Conservation (phyloP, 1,284 basidiomycete genomes). For the Fomitiporia mediterranea region DNA sequence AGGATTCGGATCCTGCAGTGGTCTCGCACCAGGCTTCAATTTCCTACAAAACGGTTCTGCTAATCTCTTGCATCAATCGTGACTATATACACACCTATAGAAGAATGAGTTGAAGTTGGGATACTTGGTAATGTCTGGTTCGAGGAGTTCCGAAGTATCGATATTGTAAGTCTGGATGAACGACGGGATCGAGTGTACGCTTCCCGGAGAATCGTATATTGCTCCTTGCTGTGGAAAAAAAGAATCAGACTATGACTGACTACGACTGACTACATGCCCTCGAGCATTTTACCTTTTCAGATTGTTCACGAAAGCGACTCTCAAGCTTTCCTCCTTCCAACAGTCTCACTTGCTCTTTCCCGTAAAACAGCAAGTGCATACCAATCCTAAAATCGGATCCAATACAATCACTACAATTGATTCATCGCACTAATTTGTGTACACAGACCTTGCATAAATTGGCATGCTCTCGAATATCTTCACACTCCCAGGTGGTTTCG, state of each 20-base stretch:
- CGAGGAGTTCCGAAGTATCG: constrained; percentile 55
- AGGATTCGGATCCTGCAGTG: constrained; percentile 56
- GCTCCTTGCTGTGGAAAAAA: constrained; percentile 42
- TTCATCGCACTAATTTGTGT: neutral
- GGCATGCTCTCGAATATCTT: constrained; percentile 80
- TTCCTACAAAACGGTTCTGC: constrained; percentile 35
- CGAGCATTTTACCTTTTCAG: constrained; percentile 57
- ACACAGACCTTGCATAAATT: constrained; percentile 56
- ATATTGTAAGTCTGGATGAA: constrained; percentile 76
- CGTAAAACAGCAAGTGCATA: constrained; percentile 78
- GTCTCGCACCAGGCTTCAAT: constrained; percentile 61
- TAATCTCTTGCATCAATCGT: neutral
- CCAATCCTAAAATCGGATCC: constrained; percentile 42
- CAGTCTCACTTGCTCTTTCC: constrained; percentile 46
- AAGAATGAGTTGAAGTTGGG: constrained; percentile 83
- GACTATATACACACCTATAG: constrained; percentile 35
- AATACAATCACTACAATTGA: constrained; percentile 21
- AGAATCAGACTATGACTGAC: neutral
- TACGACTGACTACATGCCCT: neutral
- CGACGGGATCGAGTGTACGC: constrained; percentile 57
- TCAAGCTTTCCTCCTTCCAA: constrained; percentile 54
- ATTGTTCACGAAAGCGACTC: constrained; percentile 59
- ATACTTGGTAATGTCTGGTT: constrained; percentile 60
- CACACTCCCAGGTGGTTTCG: constrained; percentile 31
- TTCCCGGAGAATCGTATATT: constrained; percentile 51